These are phyloP conservation scores for Gracilaria vermiculophylla DNA, from an alignment of 23 red algal species.

Conservation along the genomic window DNA sequence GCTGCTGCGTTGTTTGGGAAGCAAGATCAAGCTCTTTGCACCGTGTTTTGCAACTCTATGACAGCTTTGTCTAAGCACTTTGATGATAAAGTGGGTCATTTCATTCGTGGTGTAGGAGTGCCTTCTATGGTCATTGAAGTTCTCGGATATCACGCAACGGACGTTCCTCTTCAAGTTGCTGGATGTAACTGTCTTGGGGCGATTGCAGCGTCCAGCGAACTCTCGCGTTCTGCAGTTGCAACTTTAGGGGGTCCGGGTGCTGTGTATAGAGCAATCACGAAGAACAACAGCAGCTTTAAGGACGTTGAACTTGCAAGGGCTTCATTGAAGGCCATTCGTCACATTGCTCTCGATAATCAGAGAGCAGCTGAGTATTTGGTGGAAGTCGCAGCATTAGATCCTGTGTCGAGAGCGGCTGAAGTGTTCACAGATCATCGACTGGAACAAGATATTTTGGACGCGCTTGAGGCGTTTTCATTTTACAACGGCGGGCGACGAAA, in stretches of 20 bases:
- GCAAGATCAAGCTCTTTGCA: slow-evolving; percentile 27
- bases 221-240: slow-evolving; percentile 59
- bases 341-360: slow-evolving; percentile 59
- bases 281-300: slow-evolving; percentile 56
- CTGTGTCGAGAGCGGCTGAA: slow-evolving; percentile 54
- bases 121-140: slow-evolving; percentile 51
- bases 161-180: slow-evolving; percentile 32
- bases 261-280: slow-evolving; percentile 50
- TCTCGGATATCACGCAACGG: slow-evolving; percentile 22
- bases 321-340: slow-evolving; percentile 32
- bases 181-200: slow-evolving; percentile 25
- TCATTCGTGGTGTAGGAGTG: slow-evolving; percentile 34
- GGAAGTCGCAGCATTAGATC: slow-evolving; percentile 25
- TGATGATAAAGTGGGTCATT: slow-evolving; percentile 58
- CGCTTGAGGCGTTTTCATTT: slow-evolving; percentile 58
- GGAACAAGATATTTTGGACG: slow-evolving; percentile 45
- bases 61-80: slow-evolving; percentile 21
- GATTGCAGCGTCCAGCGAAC: slow-evolving; percentile 49
- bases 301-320: slow-evolving; percentile 51
- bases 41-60: slow-evolving; percentile 47
- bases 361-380: slow-evolving; percentile 52
- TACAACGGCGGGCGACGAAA: slow-evolving; percentile 49
- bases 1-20: slow-evolving; percentile 16
- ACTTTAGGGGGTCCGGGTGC: slow-evolving; percentile 49
- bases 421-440: slow-evolving; percentile 56